A percentile compares a stretch with the other conserved stretches of the same genome.
These are phyloP conservation scores for Fonsecaea pugnacius DNA, from an alignment of 2,329 filamentous ascomycete genomes.

Conservation along the genomic window DNA sequence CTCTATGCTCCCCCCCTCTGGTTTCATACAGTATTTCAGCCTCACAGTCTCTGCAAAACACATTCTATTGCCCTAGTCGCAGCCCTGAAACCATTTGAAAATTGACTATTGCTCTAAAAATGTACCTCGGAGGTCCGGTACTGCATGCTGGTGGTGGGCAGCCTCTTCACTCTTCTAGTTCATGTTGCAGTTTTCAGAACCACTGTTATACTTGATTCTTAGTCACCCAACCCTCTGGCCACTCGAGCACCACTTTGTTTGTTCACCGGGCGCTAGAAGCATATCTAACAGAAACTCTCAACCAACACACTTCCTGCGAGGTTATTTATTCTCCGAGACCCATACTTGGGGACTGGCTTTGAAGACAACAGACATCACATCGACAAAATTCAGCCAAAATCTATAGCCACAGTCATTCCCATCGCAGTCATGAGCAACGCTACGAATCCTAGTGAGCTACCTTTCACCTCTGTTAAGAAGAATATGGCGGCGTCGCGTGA, in stretches of 20 bases:
- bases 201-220: not conserved
- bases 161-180: not conserved
- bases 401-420: not conserved
- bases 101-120: not conserved
- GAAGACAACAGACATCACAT: not conserved
- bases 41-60: not conserved
- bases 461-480: not conserved
- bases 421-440: not conserved
- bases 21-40: not conserved
- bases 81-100: not conserved
- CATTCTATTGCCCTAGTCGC: not conserved
- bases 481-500: not conserved
- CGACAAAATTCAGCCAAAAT: not conserved
- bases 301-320: not conserved
- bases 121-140: not conserved
- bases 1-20: not conserved
- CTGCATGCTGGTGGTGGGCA: not conserved
- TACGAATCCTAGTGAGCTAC: not conserved
- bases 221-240: not conserved
- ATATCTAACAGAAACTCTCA: not conserved
- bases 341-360: not conserved
- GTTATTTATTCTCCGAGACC: not conserved
- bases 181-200: not conserved
- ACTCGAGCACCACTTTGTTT: not conserved
- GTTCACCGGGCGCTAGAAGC: not conserved